A percentile compares a stretch with the other conserved stretches of the same genome.
These are phyloP conservation scores for Funneliformis caledonium DNA, from an alignment of 371 early-diverging fungal species.

Conservation along the genomic window DNA sequence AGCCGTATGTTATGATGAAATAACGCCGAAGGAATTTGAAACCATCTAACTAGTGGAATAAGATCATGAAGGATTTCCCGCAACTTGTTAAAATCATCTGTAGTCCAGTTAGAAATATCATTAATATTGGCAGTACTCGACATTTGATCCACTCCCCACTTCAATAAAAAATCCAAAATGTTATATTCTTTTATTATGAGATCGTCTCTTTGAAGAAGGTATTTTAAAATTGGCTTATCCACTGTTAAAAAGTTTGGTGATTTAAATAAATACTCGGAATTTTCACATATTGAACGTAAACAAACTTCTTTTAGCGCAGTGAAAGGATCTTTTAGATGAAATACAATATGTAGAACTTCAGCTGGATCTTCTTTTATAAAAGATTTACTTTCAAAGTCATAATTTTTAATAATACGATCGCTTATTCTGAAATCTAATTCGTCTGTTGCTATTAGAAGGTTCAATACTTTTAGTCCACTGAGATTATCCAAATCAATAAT, in stretches of 20 bases:
- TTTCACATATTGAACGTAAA: slow-evolving; percentile 15
- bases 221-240: not conserved
- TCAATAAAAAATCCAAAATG: slow-evolving; percentile 1
- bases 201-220: slow-evolving; percentile 2
- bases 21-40: not conserved
- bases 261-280: not conserved
- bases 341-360: slow-evolving; percentile 14
- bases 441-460: not conserved
- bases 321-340: slow-evolving; percentile 7
- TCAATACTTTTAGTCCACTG: not conserved
- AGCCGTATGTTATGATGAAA: slow-evolving; percentile 7
- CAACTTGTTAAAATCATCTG: not conserved
- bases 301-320: not conserved
- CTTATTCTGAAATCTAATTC: not conserved
- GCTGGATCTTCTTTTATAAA: slow-evolving; percentile 13
- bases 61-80: not conserved
- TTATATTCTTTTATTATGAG: not conserved
- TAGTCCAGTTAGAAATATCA: slow-evolving; percentile 6
- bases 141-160: slow-evolving; percentile 9
- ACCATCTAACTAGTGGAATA: slow-evolving; percentile 20
- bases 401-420: not conserved
- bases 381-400: not conserved
- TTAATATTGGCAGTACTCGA: not conserved
- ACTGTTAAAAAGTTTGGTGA: not conserved
- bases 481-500: not conserved